A percentile compares a stretch with the other conserved stretches of the same genome.
These are phyloP conservation scores for Knoxia roxburghii DNA, from an alignment of 257 asterid genomes.

Conservation along the genomic window DNA sequence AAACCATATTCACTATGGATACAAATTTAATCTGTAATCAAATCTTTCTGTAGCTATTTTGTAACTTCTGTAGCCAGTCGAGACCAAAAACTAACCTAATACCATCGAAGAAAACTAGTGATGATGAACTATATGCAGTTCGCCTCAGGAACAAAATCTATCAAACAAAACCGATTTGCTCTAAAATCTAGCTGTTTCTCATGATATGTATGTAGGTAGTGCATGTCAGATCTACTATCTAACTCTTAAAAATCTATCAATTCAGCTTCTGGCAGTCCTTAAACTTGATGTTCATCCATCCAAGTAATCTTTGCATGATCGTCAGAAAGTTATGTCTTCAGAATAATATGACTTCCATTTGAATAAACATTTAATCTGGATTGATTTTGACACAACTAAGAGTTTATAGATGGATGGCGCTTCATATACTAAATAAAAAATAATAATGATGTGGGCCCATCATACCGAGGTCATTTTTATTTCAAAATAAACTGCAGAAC, in stretches of 20 bases:
- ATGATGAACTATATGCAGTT: neutral
- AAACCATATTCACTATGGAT: too few relatives aligned
- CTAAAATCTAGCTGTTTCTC: neutral
- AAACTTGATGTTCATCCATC: neutral
- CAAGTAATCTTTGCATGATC: neutral
- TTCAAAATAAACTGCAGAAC: neutral
- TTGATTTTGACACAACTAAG: neutral
- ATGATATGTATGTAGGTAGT: neutral
- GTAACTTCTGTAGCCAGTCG: neutral
- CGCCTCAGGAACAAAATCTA: neutral
- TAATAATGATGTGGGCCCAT: neutral
- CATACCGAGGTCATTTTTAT: too few relatives aligned
- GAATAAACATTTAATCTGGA: neutral
- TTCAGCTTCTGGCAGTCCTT: neutral
- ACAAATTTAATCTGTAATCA: neutral
- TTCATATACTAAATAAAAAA: neutral
- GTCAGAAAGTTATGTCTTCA: neutral
- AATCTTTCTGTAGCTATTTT: neutral
- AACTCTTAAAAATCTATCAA: too few relatives aligned
- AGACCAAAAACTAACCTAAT: neutral
- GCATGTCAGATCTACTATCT: too few relatives aligned
- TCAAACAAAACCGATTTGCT: neutral
- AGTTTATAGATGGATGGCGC: neutral
- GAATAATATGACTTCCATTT: too few relatives aligned
- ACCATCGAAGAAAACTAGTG: neutral